Base-by-base conservation (phyloP, 371 early-diverging fungal genomes). In the Fennellomyces sp. region DNA sequence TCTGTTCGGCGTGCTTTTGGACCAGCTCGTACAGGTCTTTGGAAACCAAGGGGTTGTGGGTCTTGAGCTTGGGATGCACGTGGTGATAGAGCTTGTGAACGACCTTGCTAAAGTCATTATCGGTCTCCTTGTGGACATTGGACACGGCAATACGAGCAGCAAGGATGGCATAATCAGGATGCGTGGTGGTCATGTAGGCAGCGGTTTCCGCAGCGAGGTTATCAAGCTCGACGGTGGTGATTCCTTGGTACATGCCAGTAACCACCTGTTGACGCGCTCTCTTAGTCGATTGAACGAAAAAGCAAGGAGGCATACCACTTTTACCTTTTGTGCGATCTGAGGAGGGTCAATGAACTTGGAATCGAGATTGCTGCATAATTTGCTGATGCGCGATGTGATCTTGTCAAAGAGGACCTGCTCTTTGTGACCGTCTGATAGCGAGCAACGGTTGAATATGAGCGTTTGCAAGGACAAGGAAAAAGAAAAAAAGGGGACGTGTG, bases 351-450 rank as follows among this genome's bases (percentile, higher is more conserved):
- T 91, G 77, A 83, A 96, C 73, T 92, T 89, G 67, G 88, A 88
- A 80, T 98, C 93, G 56, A 98, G 84, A 21, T 95, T 95, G 74
- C 94, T 91, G 77, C 96, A 96, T 27, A 98, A 88, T 80, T 96
- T 97, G 70, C 79, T 83, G 70, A 98, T 92, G 56, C 96, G 84
- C 10, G 91, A 86, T 7, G 95, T 94, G 47, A 81, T 81, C 69
- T 98, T 98, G 86, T 97, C 97, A 70, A 98, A 98, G 48, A 89
- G 88, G 15, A 98, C 98, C 38, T 82, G 81, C 68, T 98, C 98
- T 68, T 88, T 84, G 61, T 91, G 87, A 39, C 98, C 95, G 75
- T 93, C 91, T 88, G 66, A 15, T 36, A 12, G 23, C 53, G 29
- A 39, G 3, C 33, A n/a, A 19, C 28, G 27, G 57, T n/a, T n/a